These are phyloP conservation scores for Fragilariopsis cylindrus DNA, from an alignment of 108 stramenopile genomes.

Conservation along the genomic window DNA sequence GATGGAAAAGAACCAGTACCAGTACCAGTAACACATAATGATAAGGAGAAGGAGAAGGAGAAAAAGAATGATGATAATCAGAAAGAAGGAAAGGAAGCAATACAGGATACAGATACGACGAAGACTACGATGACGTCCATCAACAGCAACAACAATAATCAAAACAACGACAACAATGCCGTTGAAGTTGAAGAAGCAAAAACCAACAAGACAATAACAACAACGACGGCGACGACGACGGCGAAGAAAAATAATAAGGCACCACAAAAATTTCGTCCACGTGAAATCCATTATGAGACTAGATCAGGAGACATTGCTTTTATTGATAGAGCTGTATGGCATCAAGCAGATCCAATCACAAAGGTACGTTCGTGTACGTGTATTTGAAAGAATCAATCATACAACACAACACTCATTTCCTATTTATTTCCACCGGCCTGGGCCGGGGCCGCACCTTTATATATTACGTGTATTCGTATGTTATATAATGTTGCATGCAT, in stretches of 20 bases:
- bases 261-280: constrained; percentile 25
- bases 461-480: too few species aligned
- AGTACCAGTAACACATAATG: background rate
- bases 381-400: too few species aligned
- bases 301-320: constrained; percentile 86
- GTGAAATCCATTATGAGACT: constrained; percentile 81
- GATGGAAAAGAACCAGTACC: constrained; percentile 57
- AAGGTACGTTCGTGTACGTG: background rate
- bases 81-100: background rate
- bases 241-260: background rate
- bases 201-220: background rate
- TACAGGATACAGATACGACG: background rate
- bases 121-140: too few species aligned
- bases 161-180: too few species aligned
- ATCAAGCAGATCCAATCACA: constrained; percentile 88
- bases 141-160: too few species aligned
- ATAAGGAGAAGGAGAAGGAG: background rate
- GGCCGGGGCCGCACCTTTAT: too few species aligned
- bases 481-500: too few species aligned
- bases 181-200: background rate
- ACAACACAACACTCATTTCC: too few species aligned
- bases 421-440: too few species aligned
- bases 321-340: constrained; percentile 81
- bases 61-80: too few species aligned
- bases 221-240: background rate